These are phyloP conservation scores for Fraxinus quadrangulata DNA, from an alignment of 257 asterid genomes.

Conservation along the genomic window DNA sequence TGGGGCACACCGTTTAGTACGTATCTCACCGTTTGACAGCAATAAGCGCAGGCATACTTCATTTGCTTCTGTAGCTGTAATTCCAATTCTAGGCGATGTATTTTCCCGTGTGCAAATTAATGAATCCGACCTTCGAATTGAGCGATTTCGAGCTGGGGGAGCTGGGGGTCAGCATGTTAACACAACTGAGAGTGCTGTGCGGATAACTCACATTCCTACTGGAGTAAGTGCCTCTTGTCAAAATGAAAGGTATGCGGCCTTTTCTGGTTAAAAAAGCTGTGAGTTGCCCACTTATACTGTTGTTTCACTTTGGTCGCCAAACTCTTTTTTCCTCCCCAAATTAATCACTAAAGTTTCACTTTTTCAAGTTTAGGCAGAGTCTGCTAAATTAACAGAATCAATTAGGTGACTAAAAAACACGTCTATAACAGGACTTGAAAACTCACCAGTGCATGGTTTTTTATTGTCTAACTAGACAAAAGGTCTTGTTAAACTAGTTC, in stretches of 20 bases:
- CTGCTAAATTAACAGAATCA: not conserved
- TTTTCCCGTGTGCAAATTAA: slow-evolving; percentile 71
- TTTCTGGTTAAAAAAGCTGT: not conserved
- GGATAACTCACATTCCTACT: slow-evolving; percentile 92
- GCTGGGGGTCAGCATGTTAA: slow-evolving; percentile 91
- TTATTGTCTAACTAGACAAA: too few relatives aligned
- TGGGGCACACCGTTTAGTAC: slow-evolving; percentile 95
- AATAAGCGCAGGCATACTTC: slow-evolving; percentile 93
- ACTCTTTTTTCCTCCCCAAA: slow-evolving; percentile 11
- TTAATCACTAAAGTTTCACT: not conserved
- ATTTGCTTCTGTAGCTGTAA: slow-evolving; percentile 92
- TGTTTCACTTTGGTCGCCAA: not conserved
- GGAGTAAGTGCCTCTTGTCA: slow-evolving; percentile 88
- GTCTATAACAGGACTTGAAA: not conserved
- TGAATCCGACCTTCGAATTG: slow-evolving; percentile 84
- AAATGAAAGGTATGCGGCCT: slow-evolving; percentile 71
- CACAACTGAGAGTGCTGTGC: slow-evolving; percentile 92
- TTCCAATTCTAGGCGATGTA: slow-evolving; percentile 83
- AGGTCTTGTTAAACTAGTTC: too few relatives aligned
- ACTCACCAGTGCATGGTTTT: not conserved
- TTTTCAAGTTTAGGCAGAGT: not conserved
- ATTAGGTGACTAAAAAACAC: not conserved
- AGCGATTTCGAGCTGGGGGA: slow-evolving; percentile 82
- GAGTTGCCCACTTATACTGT: not conserved
- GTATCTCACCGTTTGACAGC: slow-evolving; percentile 88